phyloP scores from a whole-genome alignment of 371 early-diverging fungal genomes.

The Mucor indicus region DNA sequence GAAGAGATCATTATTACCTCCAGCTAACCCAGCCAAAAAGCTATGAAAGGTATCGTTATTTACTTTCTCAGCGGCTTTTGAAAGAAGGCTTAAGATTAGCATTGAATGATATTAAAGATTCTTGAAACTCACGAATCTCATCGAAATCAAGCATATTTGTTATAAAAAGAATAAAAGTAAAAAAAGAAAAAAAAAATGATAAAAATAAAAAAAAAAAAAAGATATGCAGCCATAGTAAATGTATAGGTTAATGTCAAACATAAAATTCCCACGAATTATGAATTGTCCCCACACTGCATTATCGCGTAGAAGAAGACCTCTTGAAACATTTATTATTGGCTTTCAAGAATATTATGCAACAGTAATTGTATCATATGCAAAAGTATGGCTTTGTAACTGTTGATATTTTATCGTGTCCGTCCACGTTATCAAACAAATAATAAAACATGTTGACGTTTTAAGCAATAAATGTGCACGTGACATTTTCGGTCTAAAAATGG shows the following conservation, averaged over 20 bases:
- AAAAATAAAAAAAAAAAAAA: slow-evolving; percentile 9
- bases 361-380: no score
- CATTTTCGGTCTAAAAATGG: no score
- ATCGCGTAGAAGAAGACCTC: no score
- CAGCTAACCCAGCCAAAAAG: slow-evolving; percentile 57
- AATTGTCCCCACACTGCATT: slow-evolving; percentile 4
- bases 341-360: no score
- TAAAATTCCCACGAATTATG: slow-evolving; percentile 19
- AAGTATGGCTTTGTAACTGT: no score
- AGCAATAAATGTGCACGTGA: no score
- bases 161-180: slow-evolving; percentile 1
- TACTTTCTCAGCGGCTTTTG: slow-evolving; percentile 29
- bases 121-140: slow-evolving; percentile 32
- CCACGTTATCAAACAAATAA: no score
- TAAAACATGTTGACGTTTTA: no score
- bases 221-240: neutral
- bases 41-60: slow-evolving; percentile 45
- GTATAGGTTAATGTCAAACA: slow-evolving; percentile 6
- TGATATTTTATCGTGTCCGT: no score
- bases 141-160: slow-evolving; percentile 34
- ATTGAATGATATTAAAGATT: neutral
- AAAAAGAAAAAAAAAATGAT: slow-evolving; percentile 4
- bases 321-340: no score
- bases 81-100: neutral
- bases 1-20: slow-evolving; percentile 33